These are phyloP conservation scores for Croton setiger DNA, from an alignment of 441 rosid genomes.

Conservation along the genomic window DNA sequence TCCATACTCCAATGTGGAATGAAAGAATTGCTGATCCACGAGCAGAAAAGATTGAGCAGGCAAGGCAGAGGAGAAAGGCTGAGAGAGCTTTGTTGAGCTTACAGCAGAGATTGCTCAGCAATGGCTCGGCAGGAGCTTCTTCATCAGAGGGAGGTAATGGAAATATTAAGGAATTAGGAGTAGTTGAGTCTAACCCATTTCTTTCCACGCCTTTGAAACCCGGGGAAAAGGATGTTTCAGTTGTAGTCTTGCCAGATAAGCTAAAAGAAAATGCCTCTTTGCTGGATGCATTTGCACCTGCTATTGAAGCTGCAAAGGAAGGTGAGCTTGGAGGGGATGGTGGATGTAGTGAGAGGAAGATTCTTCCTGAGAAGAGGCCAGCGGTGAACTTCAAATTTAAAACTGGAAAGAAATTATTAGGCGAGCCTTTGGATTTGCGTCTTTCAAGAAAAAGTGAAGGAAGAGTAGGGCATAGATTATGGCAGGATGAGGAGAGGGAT, in stretches of 20 bases:
- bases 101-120: slow-evolving; percentile 73
- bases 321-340: slow-evolving; percentile 41
- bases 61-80: slow-evolving; percentile 73
- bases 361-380: slow-evolving; percentile 52
- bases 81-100: slow-evolving; percentile 86
- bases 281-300: slow-evolving; percentile 78
- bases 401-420: slow-evolving; percentile 58
- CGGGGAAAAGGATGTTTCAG: slow-evolving; percentile 50
- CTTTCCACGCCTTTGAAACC: slow-evolving; percentile 39
- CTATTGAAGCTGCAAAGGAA: slow-evolving; percentile 60
- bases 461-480: slow-evolving; percentile 35
- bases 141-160: slow-evolving; percentile 27
- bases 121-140: slow-evolving; percentile 39
- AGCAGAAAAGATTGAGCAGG: slow-evolving; percentile 87
- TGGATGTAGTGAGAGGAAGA: slow-evolving; percentile 44
- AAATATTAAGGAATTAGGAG: slow-evolving; percentile 29
- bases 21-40: slow-evolving; percentile 65
- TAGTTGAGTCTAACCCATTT: slow-evolving; percentile 28
- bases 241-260: slow-evolving; percentile 33
- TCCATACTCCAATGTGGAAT: slow-evolving; percentile 75
- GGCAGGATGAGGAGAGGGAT: slow-evolving; percentile 85
- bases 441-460: slow-evolving; percentile 50
- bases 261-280: slow-evolving; percentile 43
- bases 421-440: slow-evolving; percentile 53
- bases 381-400: slow-evolving; percentile 56